Evolutionary conservation across 148 eudicot species (phyloP), one percentile per base, ranked within the genome.

Genomic region (Suaeda aralocaspica): DNA sequence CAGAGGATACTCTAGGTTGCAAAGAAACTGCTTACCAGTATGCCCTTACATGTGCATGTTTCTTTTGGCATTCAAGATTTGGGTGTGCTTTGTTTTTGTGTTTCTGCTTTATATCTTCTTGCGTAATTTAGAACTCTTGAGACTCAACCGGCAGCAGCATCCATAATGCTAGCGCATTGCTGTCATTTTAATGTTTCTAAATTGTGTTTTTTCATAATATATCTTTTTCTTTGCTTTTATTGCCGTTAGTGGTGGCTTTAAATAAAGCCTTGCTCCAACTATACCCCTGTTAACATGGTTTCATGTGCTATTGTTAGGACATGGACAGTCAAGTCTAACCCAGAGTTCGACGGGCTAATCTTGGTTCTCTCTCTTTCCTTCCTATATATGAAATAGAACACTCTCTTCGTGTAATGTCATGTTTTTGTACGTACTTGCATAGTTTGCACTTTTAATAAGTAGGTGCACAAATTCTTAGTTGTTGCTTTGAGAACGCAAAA

Each of bases 251-350:
- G 66, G 55, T 66, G 26, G 72, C 55, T 48, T 66, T 59, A 33
- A 29, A n/a, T 58, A 36, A n/a, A 28, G 16, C 51, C 51, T 24
- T 58, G 46, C 67, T 9, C 39, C 19, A 36, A 59, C 49, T 61
- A 14, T 41, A 50, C 64, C 11, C 12, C 69, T 67, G 19, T 31
- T 58, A 63, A 73, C 73, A 72, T 64, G 51, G 65, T 61, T 60
- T 39, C 60, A 55, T 59, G 60, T 78, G 44, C 39, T 80, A 14
- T 61, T 82, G 76, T 71, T 85, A 94, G 97, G 99, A 91, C 99
- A 56, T 94, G 97, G 97, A 73, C 88, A 64, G 96, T 90, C 64
- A 86, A 80, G 79, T 91, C 89, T 73, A 94, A 94, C 76, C 99
- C 99, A 12, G 96, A 86, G 77, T 94, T 82, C 69, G 87, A 89